These are phyloP conservation scores for Daldinia loculata DNA, from an alignment of 495 filamentous ascomycete species.

Conservation along the genomic window DNA sequence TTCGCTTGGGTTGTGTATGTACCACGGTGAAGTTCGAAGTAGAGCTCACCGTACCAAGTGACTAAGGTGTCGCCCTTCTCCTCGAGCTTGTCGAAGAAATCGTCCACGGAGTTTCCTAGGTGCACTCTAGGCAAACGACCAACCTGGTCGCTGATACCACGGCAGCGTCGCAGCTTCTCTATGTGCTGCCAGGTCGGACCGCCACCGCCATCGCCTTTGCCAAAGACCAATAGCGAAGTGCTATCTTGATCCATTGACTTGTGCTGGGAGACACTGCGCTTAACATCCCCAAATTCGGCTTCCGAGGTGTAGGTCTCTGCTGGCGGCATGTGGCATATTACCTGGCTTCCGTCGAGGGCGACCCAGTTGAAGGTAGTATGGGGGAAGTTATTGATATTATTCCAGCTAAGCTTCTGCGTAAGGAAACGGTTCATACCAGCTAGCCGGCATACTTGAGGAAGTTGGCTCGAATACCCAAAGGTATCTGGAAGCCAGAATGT, in stretches of 20 bases:
- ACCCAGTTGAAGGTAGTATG: constrained; percentile 99
- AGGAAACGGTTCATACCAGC: constrained; percentile 96
- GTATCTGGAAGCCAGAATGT: constrained; percentile 99
- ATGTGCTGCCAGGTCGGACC: constrained; percentile 93
- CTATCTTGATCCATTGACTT: constrained; percentile 93
- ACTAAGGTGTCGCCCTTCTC: constrained; percentile 79
- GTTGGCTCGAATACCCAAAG: constrained; percentile 94
- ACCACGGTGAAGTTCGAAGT: constrained; percentile 95
- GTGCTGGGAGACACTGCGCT: constrained; percentile 87
- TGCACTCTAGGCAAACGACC: constrained; percentile 86
- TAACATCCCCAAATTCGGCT: constrained; percentile 95
- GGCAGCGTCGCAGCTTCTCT: constrained; percentile 94
- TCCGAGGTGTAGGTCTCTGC: constrained; percentile 93
- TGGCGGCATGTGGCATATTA: constrained; percentile 96
- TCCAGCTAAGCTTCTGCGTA: constrained; percentile 91
- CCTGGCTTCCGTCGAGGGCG: constrained; percentile 90
- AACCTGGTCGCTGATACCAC: constrained; percentile 88
- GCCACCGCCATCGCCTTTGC: constrained; percentile 95
- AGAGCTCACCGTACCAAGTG: constrained; percentile 98
- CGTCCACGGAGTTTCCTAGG: constrained; percentile 92
- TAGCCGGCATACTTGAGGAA: constrained; percentile 89
- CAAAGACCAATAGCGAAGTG: constrained; percentile 89
- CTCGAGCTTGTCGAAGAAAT: constrained; percentile 89
- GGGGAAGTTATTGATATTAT: constrained; percentile 99
- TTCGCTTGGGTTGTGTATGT: constrained; percentile 98